Evolutionary conservation across 2,329 filamentous ascomycete species (phyloP).

Genomic region (Cercospora sp.): DNA sequence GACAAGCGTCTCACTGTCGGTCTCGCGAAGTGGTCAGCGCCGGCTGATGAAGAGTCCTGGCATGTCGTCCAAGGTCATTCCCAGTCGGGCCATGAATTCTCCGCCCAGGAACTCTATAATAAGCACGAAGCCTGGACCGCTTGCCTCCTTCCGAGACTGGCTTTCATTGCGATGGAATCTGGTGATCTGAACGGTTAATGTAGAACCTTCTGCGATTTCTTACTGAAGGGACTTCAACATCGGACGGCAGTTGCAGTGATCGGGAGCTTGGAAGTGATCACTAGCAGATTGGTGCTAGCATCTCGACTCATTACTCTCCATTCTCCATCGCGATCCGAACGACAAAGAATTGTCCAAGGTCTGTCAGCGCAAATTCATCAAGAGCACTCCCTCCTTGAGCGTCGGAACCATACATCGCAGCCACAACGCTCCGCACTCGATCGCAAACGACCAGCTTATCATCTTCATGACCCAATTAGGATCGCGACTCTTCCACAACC

Average conservation of each 20-base stretch:
- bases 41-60: not conserved
- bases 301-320: not conserved
- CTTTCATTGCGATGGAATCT: not conserved
- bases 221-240: not conserved
- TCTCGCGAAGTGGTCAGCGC: not conserved
- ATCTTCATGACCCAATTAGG: conserved; percentile 9
- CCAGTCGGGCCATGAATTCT: not conserved
- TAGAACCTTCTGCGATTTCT: not conserved
- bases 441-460: conserved; percentile 7
- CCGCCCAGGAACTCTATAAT: not conserved
- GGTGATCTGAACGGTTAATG: not conserved
- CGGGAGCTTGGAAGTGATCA: no score
- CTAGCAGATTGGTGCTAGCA: not conserved
- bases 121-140: not conserved
- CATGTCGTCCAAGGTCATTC: not conserved
- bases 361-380: not conserved
- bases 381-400: not conserved
- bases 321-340: not conserved
- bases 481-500: conserved; percentile 2
- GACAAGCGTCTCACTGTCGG: not conserved
- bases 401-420: not conserved
- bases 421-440: conserved; percentile 13
- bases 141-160: not conserved
- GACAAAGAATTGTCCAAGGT: not conserved
- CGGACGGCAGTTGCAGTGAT: not conserved